Conservation (phyloP, 1,139 yeast genomes). For the Pichia norvegensis region DNA sequence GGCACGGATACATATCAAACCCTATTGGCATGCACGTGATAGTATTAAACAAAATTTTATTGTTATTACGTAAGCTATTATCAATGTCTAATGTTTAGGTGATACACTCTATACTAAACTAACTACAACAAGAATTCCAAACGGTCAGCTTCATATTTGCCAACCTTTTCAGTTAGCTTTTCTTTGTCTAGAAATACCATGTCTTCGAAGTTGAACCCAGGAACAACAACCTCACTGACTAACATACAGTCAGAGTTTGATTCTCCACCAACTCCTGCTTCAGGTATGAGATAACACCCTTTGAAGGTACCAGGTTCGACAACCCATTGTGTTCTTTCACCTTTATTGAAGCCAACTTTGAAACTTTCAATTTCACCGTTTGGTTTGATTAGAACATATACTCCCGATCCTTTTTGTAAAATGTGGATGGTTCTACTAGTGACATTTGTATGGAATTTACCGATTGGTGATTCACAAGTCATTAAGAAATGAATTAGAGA, state of each 20-base stretch:
- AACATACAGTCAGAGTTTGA: slow-evolving; percentile 33
- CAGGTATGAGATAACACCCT: slow-evolving; percentile 38
- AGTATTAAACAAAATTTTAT: not conserved
- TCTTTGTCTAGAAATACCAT: slow-evolving; percentile 34
- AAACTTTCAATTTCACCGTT: slow-evolving; percentile 38
- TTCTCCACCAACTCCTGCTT: slow-evolving; percentile 19
- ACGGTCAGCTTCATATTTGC: slow-evolving; percentile 28
- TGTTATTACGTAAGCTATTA: too few relatives aligned
- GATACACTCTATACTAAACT: slow-evolving; percentile 14
- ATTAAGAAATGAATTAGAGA: slow-evolving; percentile 41
- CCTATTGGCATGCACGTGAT: slow-evolving; percentile 4
- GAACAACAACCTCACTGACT: slow-evolving; percentile 47
- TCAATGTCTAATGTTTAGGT: too few relatives aligned
- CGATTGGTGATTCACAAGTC: slow-evolving; percentile 39
- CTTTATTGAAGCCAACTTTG: slow-evolving; percentile 38
- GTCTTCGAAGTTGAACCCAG: slow-evolving; percentile 47
- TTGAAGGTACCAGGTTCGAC: slow-evolving; percentile 49
- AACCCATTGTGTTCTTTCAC: slow-evolving; percentile 46
- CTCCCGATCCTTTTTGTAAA: slow-evolving; percentile 42
- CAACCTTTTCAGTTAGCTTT: slow-evolving; percentile 30
- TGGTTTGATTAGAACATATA: slow-evolving; percentile 41
- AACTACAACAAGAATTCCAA: slow-evolving; percentile 26
- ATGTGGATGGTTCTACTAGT: slow-evolving; percentile 43
- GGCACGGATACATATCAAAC: not conserved
- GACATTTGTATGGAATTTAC: slow-evolving; percentile 37